These are phyloP conservation scores for Moniliophthora roreri DNA, from an alignment of 1,284 basidiomycete genomes.

Conservation along the genomic window DNA sequence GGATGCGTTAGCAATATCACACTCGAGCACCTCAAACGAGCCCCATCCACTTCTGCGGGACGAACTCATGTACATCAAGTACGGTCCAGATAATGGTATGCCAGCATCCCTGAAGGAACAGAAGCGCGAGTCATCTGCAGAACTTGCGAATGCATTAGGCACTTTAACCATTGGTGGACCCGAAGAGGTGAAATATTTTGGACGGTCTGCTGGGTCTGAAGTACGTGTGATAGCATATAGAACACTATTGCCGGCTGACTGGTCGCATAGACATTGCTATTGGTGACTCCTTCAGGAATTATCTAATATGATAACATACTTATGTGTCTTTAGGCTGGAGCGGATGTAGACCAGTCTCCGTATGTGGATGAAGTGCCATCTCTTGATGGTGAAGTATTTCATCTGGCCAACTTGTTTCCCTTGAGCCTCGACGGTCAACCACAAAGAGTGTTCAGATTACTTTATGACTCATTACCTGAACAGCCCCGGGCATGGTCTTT, in stretches of 20 bases:
- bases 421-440: conserved; percentile 37
- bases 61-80: conserved; percentile 63
- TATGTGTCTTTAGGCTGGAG: conserved; percentile 43
- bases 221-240: conserved; percentile 22
- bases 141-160: conserved; percentile 47
- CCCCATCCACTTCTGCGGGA: conserved; percentile 63
- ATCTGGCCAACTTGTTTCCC: conserved; percentile 45
- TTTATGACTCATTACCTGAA: conserved; percentile 48
- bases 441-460: conserved; percentile 37
- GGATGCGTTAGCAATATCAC: conserved; percentile 64
- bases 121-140: conserved; percentile 24
- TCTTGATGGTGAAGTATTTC: conserved; percentile 40
- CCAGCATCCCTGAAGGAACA: conserved; percentile 23
- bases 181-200: conserved; percentile 68
- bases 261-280: conserved; percentile 41
- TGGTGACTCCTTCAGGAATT: conserved; percentile 30
- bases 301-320: neutral
- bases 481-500: conserved; percentile 62
- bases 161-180: conserved; percentile 62
- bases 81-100: conserved; percentile 42
- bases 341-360: conserved; percentile 40
- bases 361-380: conserved; percentile 33
- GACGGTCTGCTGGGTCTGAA: conserved; percentile 58
- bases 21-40: conserved; percentile 59
- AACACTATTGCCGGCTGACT: neutral